Conservation (phyloP, 2,329 filamentous ascomycete species). For the Pseudogymnoascus sp. region DNA sequence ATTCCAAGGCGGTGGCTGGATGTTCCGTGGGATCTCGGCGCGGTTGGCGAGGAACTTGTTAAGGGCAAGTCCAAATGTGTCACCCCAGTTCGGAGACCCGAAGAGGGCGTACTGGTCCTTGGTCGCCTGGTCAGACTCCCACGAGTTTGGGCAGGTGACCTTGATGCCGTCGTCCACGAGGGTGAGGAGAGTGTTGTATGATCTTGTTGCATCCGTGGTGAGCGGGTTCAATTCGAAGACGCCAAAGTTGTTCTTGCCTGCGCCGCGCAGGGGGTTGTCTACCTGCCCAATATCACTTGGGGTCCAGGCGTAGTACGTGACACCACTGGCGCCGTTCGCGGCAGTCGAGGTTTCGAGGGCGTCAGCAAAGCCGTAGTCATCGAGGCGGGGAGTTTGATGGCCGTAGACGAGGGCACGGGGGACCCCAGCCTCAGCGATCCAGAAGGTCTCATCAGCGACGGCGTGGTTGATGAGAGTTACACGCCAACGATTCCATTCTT, state of each 20-base stretch:
- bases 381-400: conserved; percentile 14
- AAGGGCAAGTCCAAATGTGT: conserved; percentile 14
- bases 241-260: conserved; percentile 14
- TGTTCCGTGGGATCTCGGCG: conserved; percentile 12
- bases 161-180: conserved; percentile 15
- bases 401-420: conserved; percentile 14
- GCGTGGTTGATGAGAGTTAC: conserved; percentile 13
- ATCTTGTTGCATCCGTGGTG: conserved; percentile 8
- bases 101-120: conserved; percentile 17
- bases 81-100: conserved; percentile 12
- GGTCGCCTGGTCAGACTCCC: conserved; percentile 12
- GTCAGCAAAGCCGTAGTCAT: conserved; percentile 14
- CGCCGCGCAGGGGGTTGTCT: conserved; percentile 9
- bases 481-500: conserved; percentile 16
- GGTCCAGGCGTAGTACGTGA: conserved; percentile 15
- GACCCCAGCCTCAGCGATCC: conserved; percentile 14
- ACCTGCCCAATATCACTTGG: conserved; percentile 11
- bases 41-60: conserved; percentile 13
- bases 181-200: conserved; percentile 12
- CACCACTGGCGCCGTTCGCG: conserved; percentile 14
- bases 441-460: conserved; percentile 14
- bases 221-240: conserved; percentile 15
- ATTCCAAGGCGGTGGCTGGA: conserved; percentile 14
- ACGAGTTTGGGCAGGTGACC: conserved; percentile 15
- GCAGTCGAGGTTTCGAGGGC: conserved; percentile 13